Base-by-base conservation (phyloP, 2,329 filamentous ascomycete species). In the Trematosphaeria pertusa region DNA sequence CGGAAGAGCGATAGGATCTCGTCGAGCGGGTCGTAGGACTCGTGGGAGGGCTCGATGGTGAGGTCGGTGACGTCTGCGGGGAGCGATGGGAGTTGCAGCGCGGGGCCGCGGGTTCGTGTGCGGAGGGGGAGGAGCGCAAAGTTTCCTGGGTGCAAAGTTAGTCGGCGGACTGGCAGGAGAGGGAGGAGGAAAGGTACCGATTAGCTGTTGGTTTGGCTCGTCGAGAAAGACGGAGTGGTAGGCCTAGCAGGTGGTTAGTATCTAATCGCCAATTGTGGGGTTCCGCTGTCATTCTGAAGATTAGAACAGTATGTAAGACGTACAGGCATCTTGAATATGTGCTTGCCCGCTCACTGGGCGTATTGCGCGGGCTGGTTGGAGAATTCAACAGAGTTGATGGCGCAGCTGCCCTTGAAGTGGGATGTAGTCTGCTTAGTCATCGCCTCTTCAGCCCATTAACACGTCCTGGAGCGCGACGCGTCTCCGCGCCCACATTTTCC, bases 221-320 rank as follows among this genome's bases (percentile, higher is more conserved):
- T 93, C 78, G 73, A 87, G 85, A 85, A 97, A 97, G 82, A 96
- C 89, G 73, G 90, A 96, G 82, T 97, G 95, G 83, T 97, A 97
- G 77, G 93, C 93, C 91, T 96, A 62, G 43, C n/a, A 45, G 40
- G 43, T 39, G 21, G 41, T 66, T 35, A 64, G 60, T 48, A 35
- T n/a, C n/a, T n/a, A n/a, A n/a, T n/a, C n/a, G n/a, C n/a, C n/a
- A n/a, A n/a, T n/a, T n/a, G n/a, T n/a, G n/a, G n/a, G n/a, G n/a
- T n/a, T n/a, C n/a, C n/a, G n/a, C n/a, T n/a, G n/a, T n/a, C n/a
- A n/a, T n/a, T n/a, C n/a, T n/a, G n/a, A n/a, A n/a, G n/a, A n/a
- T n/a, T n/a, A n/a, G n/a, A n/a, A n/a, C 6, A 21, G n/a, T 30
- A 14, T 4, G 8, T 2, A 9, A 11, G 19, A 58, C 75, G 46